Evolutionary conservation across 202 grass and related monocot species (phyloP), one percentile per base, ranked within the genome.

Genomic region (Panicum virgatum): DNA sequence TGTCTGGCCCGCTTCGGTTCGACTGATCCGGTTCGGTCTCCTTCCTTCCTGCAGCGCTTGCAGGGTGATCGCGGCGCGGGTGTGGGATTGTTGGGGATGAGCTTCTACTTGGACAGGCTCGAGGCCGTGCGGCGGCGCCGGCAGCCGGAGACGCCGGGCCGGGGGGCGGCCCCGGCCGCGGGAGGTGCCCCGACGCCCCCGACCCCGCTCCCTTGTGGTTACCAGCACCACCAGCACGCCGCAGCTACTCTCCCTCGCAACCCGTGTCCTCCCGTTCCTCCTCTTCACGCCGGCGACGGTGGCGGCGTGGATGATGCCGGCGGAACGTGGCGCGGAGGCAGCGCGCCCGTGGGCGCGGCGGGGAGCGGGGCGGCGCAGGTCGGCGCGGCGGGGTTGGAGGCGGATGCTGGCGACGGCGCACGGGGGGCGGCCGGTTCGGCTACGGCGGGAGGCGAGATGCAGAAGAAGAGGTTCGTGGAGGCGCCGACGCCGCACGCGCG

Each of bases 381-480:
- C 22, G 3, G 12, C 0, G 38, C 29, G 62, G 77, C 39, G n/a
- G 84, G 39, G 29, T 22, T 10, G n/a, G 26, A 39, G 2, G 0
- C 14, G 51, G 19, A 3, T 68, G 42, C 2, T 2, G 50, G 9
- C 23, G 27, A 19, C 78, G 12, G 12, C 47, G 45, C 13, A 7
- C 52, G 3, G 42, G 42, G 25, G 9, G 32, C 11, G 75, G 34
- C 44, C 12, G 25, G 36, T 37, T 16, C 20, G 47, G 47, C 23
- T 38, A 5, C 20, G 47, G 13, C 29, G 40, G 54, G n/a, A 6
- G 56, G 32, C 27, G 16, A 39, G 22, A 8, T 52, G 5, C 37
- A 36, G 3, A 75, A 5, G n/a, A 89, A 79, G 67, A 77, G 77
- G 67, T 48, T 10, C 54, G 12, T 18, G 73, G 7, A 53, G 40